A percentile compares a stretch with the other conserved stretches of the same genome.
phyloP scores from a whole-genome alignment of 192 early-diverging fungal genomes.

The Coemansia sp. region DNA sequence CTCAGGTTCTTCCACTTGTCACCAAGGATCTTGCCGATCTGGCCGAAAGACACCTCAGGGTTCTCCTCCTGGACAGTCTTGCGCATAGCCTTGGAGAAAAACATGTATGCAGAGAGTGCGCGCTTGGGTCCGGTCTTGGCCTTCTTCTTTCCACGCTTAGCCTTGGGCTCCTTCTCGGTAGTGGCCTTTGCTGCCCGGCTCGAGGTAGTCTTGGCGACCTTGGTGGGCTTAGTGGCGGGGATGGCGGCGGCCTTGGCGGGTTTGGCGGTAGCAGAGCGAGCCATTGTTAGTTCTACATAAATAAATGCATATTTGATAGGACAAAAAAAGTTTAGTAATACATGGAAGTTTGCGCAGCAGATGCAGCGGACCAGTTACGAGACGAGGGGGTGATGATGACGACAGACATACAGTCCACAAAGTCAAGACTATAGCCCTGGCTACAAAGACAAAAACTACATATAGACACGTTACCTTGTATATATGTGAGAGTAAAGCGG shows the following conservation, averaged over 20 bases:
- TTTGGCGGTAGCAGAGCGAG: slow-evolving; percentile 29
- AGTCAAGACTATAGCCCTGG: neutral
- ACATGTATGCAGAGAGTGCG: slow-evolving; percentile 88
- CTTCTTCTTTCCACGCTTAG: slow-evolving; percentile 74
- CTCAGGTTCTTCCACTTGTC: slow-evolving; percentile 66
- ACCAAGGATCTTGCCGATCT: slow-evolving; percentile 75
- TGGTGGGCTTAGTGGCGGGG: slow-evolving; percentile 15
- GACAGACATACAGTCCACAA: slow-evolving; percentile 4
- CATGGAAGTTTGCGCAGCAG: slow-evolving; percentile 10
- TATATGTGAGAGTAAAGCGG: neutral
- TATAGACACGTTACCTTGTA: slow-evolving; percentile 24
- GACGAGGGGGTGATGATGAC: slow-evolving; percentile 5
- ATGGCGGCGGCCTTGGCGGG: slow-evolving; percentile 23
- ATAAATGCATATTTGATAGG: neutral
- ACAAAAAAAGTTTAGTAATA: neutral
- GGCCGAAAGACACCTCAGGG: slow-evolving; percentile 71
- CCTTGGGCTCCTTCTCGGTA: slow-evolving; percentile 32
- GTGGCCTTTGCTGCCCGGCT: slow-evolving; percentile 15
- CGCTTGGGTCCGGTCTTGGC: slow-evolving; percentile 91
- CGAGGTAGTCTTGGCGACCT: slow-evolving; percentile 14
- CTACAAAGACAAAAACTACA: neutral
- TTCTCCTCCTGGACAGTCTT: slow-evolving; percentile 76
- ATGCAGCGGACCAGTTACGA: slow-evolving; percentile 3
- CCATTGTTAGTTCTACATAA: slow-evolving; percentile 30
- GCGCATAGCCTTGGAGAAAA: slow-evolving; percentile 86